phyloP scores from a whole-genome alignment of 306 rosid genomes.

The Trifolium dubium region DNA sequence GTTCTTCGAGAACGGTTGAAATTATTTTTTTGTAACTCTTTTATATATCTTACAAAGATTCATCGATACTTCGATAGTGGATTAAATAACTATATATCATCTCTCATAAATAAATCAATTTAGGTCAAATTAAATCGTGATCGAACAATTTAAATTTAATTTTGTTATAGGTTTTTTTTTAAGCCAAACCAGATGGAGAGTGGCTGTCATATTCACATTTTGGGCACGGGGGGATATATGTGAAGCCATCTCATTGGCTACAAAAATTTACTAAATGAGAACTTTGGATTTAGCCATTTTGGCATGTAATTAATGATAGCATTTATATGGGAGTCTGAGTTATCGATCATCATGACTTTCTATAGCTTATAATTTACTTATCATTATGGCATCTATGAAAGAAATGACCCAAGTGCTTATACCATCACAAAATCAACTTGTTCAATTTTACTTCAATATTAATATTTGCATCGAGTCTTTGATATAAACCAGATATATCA shows the following conservation, averaged over 20 bases:
- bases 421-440: slow-evolving; percentile 27
- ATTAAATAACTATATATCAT: too few species aligned
- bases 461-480: not conserved
- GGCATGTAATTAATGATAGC: slow-evolving; percentile 37
- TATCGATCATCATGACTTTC: slow-evolving; percentile 47
- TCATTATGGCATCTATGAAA: slow-evolving; percentile 51
- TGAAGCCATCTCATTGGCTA: slow-evolving; percentile 45
- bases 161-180: too few species aligned
- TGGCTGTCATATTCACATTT: slow-evolving; percentile 44
- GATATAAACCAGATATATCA: too few species aligned
- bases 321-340: slow-evolving; percentile 48
- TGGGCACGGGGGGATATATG: slow-evolving; percentile 41
- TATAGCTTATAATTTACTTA: slow-evolving; percentile 53
- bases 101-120: too few species aligned
- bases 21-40: too few species aligned
- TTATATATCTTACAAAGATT: too few species aligned
- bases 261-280: slow-evolving; percentile 43
- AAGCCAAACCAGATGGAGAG: not conserved
- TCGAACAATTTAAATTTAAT: too few species aligned
- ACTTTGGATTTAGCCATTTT: slow-evolving; percentile 62
- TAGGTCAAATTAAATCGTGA: too few species aligned
- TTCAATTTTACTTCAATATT: slow-evolving; percentile 32
- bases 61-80: too few species aligned
- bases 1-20: too few species aligned
- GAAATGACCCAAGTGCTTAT: slow-evolving; percentile 12